phyloP scores from a whole-genome alignment of 805 yeast genomes.

The Hanseniaspora occidentalis region DNA sequence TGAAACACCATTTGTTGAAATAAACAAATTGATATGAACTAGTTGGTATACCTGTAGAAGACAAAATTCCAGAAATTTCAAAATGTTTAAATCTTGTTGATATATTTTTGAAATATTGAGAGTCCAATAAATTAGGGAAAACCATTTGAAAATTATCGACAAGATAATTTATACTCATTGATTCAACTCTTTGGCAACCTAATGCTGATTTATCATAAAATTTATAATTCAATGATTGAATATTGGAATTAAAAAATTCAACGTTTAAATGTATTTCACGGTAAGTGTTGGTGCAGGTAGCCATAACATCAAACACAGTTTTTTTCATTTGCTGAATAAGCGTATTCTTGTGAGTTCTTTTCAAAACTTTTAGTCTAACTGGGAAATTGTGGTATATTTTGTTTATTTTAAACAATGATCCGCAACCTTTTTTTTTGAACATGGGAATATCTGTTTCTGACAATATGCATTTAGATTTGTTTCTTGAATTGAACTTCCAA shows the following conservation, averaged over 20 bases:
- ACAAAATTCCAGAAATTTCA: constrained; percentile 28
- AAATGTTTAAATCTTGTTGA: constrained; percentile 11
- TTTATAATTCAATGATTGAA: background rate
- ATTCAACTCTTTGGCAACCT: too few species aligned
- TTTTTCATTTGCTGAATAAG: constrained; percentile 9
- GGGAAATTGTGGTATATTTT: constrained; percentile 18
- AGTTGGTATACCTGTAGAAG: constrained; percentile 24
- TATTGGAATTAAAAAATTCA: constrained; percentile 3
- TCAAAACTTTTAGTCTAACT: constrained; percentile 14
- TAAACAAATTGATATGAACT: constrained; percentile 33
- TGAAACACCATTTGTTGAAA: constrained; percentile 27
- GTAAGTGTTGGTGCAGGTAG: constrained; percentile 5
- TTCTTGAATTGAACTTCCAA: too few species aligned
- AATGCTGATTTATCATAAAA: background rate
- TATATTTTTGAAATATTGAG: constrained; percentile 1
- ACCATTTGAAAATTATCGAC: background rate
- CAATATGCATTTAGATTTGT: too few species aligned
- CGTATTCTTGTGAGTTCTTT: constrained; percentile 7
- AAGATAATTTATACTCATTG: background rate
- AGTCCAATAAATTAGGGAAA: constrained; percentile 4
- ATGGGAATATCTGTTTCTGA: background rate
- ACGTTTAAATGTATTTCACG: constrained; percentile 10
- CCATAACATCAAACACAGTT: constrained; percentile 13
- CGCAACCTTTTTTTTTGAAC: constrained; percentile 7
- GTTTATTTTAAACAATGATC: constrained; percentile 13